Conservation (phyloP, 2,329 filamentous ascomycete genomes). For the Xylaria arbuscula region DNA sequence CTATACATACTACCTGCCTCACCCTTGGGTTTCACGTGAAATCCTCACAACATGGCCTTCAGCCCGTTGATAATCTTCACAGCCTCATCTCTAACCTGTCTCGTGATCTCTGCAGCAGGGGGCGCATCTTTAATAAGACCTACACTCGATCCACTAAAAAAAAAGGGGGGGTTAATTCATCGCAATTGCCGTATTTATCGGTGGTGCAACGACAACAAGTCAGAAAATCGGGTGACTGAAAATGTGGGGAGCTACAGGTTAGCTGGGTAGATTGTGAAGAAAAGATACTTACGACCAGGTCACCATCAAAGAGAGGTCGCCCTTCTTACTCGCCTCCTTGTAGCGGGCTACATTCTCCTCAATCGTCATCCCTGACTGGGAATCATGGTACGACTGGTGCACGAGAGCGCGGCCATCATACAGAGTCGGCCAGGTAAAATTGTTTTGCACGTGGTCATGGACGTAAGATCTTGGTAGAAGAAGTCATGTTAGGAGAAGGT, state of each 20-base stretch:
- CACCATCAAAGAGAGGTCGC: slow-evolving; percentile 47
- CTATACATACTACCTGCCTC: neutral
- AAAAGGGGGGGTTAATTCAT: slow-evolving; percentile 9
- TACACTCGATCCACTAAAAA: slow-evolving; percentile 47
- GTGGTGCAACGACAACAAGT: too few relatives aligned
- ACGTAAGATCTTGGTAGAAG: slow-evolving; percentile 43
- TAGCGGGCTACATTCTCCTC: slow-evolving; percentile 46
- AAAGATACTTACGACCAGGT: slow-evolving; percentile 50
- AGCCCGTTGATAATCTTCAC: slow-evolving; percentile 38
- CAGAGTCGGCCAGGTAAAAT: slow-evolving; percentile 45
- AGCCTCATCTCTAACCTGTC: slow-evolving; percentile 43
- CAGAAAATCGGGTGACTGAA: too few relatives aligned
- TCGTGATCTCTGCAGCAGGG: slow-evolving; percentile 48
- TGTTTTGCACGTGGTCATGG: slow-evolving; percentile 49
- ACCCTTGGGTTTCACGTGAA: neutral
- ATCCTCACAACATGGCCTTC: neutral
- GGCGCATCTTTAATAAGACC: slow-evolving; percentile 45
- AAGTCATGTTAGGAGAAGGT: neutral
- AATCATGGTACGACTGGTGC: slow-evolving; percentile 44
- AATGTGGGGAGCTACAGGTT: neutral
- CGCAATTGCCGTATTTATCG: neutral
- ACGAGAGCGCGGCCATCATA: slow-evolving; percentile 51
- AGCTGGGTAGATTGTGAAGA: neutral
- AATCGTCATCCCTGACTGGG: slow-evolving; percentile 43
- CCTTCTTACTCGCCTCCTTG: slow-evolving; percentile 41